Percentiles rank a stretch among this genome's conserved stretches.
phyloP scores from a whole-genome alignment of 2,329 filamentous ascomycete species.

The Monosporascus sp. region DNA sequence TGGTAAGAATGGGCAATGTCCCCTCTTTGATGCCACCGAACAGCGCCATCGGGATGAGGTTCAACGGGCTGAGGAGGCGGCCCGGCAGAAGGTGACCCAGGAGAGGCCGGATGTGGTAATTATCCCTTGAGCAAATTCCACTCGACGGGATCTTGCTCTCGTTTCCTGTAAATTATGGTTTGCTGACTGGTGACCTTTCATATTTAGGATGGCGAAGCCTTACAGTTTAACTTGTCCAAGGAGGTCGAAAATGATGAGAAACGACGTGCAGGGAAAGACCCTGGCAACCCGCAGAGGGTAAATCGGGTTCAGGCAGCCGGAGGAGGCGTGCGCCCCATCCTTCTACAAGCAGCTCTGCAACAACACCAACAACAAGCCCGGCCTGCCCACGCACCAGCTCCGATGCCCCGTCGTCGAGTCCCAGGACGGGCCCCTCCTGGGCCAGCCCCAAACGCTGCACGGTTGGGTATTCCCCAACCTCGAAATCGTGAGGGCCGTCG shows the following conservation, averaged over 20 bases:
- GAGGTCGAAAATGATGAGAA: slow-evolving; percentile 41
- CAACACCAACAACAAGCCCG: no score
- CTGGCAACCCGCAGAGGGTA: neutral
- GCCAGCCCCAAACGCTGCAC: neutral
- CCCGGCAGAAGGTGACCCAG: slow-evolving; percentile 48
- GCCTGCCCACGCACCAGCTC: no score
- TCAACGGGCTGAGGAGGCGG: slow-evolving; percentile 53
- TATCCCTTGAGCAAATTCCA: neutral
- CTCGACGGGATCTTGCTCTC: neutral
- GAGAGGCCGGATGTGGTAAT: slow-evolving; percentile 56
- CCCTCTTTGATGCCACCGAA: slow-evolving; percentile 61
- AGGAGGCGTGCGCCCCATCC: neutral
- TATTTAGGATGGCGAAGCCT: slow-evolving; percentile 39
- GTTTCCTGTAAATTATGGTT: neutral
- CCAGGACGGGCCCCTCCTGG: no score
- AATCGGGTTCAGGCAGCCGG: neutral
- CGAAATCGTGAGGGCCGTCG: neutral
- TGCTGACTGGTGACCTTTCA: neutral
- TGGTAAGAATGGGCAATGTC: slow-evolving; percentile 53
- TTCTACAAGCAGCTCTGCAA: no score
- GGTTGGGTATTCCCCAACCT: neutral
- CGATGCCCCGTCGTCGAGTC: no score
- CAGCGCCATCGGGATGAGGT: slow-evolving; percentile 61
- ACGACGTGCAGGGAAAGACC: slow-evolving; percentile 14
- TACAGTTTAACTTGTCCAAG: slow-evolving; percentile 57